Evolutionary conservation across 768 basidiomycete species (phyloP), one percentile per base, ranked within the genome.

Genomic region (Lanmaoa rubissima): DNA sequence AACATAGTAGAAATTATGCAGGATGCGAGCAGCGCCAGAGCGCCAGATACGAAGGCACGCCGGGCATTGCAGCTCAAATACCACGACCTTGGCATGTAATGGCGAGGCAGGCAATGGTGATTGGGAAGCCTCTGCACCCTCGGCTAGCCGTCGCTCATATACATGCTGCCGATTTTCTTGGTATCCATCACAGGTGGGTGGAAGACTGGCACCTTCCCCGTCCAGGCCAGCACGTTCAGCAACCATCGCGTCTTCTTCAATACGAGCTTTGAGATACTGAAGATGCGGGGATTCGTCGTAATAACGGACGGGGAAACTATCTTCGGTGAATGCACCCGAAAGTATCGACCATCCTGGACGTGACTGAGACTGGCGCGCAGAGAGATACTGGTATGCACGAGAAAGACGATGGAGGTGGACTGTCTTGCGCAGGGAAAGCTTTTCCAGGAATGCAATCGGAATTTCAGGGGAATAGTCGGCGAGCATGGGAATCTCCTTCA

Each of bases 21-120:
- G 58, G 36, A 79, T 55, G 17, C 56, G 52, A 47, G 71, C 72
- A 0, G 74, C 74, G 16, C 61, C 54, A 0, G 65, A 65, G 51
- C 80, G 69, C 80, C 80, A 81, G 32, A 72, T 61, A 19, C 63
- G 58, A 53, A 78, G 71, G 8, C 55, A 51, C 5, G 36, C 7
- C 0, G 80, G 80, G 40, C 70, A 70, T 11, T 53, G 48, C 10
- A 79, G 57, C 44, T 81, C 78, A 45, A 81, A 80, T 2, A 79
- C 62, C 2, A 70, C 62, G 0, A 63, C 59, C 48, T 73, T 64
- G 0, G 65, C 64, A 9, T 59, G 40, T 12, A 61, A 10, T 5
- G 12, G 16, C 16, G 72, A n/a, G 79, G 55, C 1, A 75, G 79
- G 77, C 75, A 78, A 54, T 77, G 79, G 46, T 75, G 68, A 8